Evolutionary conservation across 2,329 filamentous ascomycete genomes (phyloP).

Genomic region (Diaporthe caulivora): DNA sequence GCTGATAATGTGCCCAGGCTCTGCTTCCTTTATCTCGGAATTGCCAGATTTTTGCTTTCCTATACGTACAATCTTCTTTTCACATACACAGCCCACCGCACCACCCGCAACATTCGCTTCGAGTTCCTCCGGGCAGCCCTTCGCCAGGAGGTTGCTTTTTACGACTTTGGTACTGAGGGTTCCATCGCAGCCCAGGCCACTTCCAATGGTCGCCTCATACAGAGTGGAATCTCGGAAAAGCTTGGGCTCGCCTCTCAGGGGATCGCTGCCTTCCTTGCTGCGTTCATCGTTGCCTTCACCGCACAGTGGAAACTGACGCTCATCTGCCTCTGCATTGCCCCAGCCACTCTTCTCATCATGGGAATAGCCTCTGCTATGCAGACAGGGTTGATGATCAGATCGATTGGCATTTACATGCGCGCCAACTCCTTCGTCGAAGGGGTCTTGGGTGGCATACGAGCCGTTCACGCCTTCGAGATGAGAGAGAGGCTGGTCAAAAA

Average conservation of each 20-base stretch:
- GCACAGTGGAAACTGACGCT: slow-evolving; percentile 1
- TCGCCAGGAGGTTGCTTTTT: slow-evolving; percentile 5
- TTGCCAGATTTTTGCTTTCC: background rate
- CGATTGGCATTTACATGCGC: slow-evolving; percentile 1
- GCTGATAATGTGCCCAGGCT: background rate
- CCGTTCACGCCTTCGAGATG: slow-evolving; percentile 2
- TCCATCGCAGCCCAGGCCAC: background rate
- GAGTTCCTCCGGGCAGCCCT: background rate
- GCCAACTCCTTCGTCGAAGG: slow-evolving; percentile 1
- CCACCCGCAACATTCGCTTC: background rate
- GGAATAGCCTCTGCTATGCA: background rate
- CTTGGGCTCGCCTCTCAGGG: background rate
- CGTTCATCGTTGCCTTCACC: background rate
- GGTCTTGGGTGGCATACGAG: background rate
- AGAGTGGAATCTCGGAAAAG: background rate
- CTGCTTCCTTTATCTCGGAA: slow-evolving; percentile 8
- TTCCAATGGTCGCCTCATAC: background rate
- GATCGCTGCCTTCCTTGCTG: background rate
- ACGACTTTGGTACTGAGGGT: background rate
- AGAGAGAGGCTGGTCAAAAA: background rate
- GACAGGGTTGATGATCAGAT: background rate
- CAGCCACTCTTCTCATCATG: background rate
- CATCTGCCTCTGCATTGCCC: background rate
- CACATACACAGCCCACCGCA: background rate
- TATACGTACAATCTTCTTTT: background rate